Conservation (phyloP, 331 rosid genomes). For the Erythrophleum ivorense region DNA sequence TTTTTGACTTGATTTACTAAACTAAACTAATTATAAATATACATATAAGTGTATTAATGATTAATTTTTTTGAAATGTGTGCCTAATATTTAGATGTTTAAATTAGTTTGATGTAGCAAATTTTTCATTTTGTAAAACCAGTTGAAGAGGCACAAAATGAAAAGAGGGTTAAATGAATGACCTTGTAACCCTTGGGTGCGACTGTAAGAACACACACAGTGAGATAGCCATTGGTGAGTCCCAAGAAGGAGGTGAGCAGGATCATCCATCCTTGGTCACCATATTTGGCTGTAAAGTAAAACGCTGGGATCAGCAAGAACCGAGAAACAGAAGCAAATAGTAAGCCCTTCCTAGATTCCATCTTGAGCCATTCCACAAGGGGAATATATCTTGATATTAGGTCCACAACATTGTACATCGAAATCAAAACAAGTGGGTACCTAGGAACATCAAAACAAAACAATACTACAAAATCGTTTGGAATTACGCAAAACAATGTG, state of each 20-base stretch:
- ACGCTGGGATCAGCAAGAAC: constrained; percentile 71
- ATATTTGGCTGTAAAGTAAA: constrained; percentile 69
- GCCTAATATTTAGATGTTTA: too few species aligned
- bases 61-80: too few species aligned
- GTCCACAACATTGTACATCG: constrained; percentile 63
- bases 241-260: constrained; percentile 67
- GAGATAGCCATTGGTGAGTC: constrained; percentile 83
- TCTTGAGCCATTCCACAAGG: constrained; percentile 50
- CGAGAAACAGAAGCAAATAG: constrained; percentile 50
- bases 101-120: too few species aligned
- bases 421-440: constrained; percentile 72
- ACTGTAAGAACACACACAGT: constrained; percentile 77
- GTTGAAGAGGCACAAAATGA: too few species aligned
- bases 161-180: constrained; percentile 46
- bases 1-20: too few species aligned
- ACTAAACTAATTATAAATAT: too few species aligned
- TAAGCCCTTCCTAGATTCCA: constrained; percentile 71
- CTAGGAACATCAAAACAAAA: constrained; percentile 49
- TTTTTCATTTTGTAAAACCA: too few species aligned
- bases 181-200: constrained; percentile 87
- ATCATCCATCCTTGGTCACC: constrained; percentile 93
- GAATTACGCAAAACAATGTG: not conserved
- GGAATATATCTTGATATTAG: constrained; percentile 73
- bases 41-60: too few species aligned
- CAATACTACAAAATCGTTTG: too few species aligned